Conservation (phyloP, 2,329 filamentous ascomycete species). For the Madurella mycetomatis region DNA sequence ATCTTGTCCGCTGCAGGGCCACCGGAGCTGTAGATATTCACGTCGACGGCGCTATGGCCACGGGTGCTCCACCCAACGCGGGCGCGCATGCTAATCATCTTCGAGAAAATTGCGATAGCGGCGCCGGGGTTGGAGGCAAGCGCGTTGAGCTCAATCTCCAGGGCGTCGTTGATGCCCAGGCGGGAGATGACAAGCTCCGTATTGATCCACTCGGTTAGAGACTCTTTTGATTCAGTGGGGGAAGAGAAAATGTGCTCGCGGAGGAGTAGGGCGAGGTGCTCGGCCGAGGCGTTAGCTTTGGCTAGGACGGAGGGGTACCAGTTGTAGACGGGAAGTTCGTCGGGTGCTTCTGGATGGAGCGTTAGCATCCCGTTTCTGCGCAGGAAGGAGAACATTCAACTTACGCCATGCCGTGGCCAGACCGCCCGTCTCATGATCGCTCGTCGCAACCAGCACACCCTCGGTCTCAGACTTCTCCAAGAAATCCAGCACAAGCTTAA, state of each 20-base stretch:
- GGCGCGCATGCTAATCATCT: slow-evolving; percentile 81
- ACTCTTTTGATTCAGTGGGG: slow-evolving; percentile 29
- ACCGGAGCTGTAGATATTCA: slow-evolving; percentile 87
- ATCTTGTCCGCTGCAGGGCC: slow-evolving; percentile 61
- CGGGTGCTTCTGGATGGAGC: slow-evolving; percentile 42
- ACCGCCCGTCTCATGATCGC: slow-evolving; percentile 94
- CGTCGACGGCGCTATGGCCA: slow-evolving; percentile 88
- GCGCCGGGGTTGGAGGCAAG: slow-evolving; percentile 56
- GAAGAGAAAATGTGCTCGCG: slow-evolving; percentile 49
- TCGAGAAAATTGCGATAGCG: slow-evolving; percentile 61
- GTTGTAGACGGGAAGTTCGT: slow-evolving; percentile 52
- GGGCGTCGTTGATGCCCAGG: slow-evolving; percentile 73
- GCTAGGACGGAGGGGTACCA: slow-evolving; percentile 84
- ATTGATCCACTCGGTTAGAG: slow-evolving; percentile 61
- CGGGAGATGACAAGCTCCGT: slow-evolving; percentile 61
- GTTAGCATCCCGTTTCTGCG: slow-evolving; percentile 40
- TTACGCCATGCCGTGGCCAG: slow-evolving; percentile 73
- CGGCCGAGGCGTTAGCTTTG: slow-evolving; percentile 69
- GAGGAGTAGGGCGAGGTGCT: slow-evolving; percentile 64
- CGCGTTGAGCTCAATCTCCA: slow-evolving; percentile 62
- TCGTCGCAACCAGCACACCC: slow-evolving; percentile 81
- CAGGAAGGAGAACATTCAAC: slow-evolving; percentile 27
- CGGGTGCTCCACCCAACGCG: slow-evolving; percentile 94
- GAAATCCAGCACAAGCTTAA: slow-evolving; percentile 79
- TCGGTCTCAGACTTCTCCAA: slow-evolving; percentile 68